phyloP scores from a whole-genome alignment of 2,329 filamentous ascomycete genomes.

The Biscogniauxia sp. region DNA sequence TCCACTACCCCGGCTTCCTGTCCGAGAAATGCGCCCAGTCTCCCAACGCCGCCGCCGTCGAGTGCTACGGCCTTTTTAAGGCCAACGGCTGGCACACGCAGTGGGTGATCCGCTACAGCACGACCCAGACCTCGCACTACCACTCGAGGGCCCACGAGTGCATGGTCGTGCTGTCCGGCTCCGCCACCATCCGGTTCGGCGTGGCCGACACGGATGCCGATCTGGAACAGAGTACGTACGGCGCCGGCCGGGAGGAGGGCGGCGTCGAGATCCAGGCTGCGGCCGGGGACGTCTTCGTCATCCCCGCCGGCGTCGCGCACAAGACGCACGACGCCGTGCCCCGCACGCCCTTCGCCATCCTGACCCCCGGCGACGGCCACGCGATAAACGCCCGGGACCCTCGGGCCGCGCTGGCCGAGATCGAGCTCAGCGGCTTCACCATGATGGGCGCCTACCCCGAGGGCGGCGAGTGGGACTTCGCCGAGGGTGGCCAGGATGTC shows the following conservation, averaged over 20 bases:
- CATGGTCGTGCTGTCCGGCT: conserved; percentile 52
- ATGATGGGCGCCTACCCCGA: conserved; percentile 58
- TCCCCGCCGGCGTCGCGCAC: conserved; percentile 54
- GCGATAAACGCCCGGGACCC: conserved; percentile 33
- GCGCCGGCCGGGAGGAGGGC: conserved; percentile 41
- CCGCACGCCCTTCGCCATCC: conserved; percentile 35
- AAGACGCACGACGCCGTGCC: conserved; percentile 47
- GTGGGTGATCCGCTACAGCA: conserved; percentile 57
- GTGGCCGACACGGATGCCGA: conserved; percentile 45
- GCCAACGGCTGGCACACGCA: conserved; percentile 46
- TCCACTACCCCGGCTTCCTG: conserved; percentile 50
- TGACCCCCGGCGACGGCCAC: conserved; percentile 44
- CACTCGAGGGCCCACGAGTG: conserved; percentile 56
- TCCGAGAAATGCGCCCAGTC: conserved; percentile 10
- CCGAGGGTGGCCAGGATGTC: conserved; percentile 41
- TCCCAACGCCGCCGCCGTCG: conserved; percentile 1
- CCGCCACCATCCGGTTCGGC: conserved; percentile 52
- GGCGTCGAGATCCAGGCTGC: conserved; percentile 47
- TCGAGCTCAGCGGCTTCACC: conserved; percentile 44
- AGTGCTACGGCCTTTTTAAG: conserved; percentile 42
- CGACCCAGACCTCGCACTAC: conserved; percentile 55
- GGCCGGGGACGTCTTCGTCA: conserved; percentile 56
- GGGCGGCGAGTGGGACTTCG: conserved; percentile 50
- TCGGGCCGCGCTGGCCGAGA: conserved; percentile 33
- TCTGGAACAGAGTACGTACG: conserved; percentile 39